A percentile compares a stretch with the other conserved stretches of the same genome.
Evolutionary conservation across 768 basidiomycete genomes (phyloP).

Genomic region (Lactarius indigo): DNA sequence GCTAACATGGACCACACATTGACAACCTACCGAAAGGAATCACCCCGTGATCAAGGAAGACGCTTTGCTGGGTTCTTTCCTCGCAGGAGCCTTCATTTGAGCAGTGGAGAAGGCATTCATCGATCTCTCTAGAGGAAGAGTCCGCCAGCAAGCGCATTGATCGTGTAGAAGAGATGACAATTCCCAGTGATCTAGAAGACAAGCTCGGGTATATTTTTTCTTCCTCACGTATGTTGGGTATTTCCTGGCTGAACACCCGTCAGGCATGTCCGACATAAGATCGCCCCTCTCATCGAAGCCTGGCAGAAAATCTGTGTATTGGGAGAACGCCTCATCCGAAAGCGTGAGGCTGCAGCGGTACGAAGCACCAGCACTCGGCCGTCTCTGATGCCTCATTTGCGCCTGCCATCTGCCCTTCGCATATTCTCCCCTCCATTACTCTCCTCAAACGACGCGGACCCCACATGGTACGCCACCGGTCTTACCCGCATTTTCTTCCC

Average conservation of each 20-base stretch:
- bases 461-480: slow-evolving; percentile 28
- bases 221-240: not conserved
- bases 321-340: slow-evolving; percentile 82
- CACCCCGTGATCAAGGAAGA: slow-evolving; percentile 92
- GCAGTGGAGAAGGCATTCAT: slow-evolving; percentile 76
- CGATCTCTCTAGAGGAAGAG: slow-evolving; percentile 84
- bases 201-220: slow-evolving; percentile 62
- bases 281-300: slow-evolving; percentile 78
- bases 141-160: slow-evolving; percentile 76
- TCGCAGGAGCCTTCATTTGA: slow-evolving; percentile 86
- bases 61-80: slow-evolving; percentile 73
- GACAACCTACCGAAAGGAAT: slow-evolving; percentile 47
- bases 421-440: slow-evolving; percentile 31
- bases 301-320: slow-evolving; percentile 90
- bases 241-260: not conserved
- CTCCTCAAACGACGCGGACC: slow-evolving; percentile 32
- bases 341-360: slow-evolving; percentile 91
- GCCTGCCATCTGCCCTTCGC: slow-evolving; percentile 46
- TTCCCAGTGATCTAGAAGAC: slow-evolving; percentile 89
- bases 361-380: slow-evolving; percentile 58
- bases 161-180: slow-evolving; percentile 82
- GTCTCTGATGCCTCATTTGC: slow-evolving; percentile 66
- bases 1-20: slow-evolving; percentile 7
- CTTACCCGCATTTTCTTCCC: slow-evolving; percentile 30
- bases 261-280: slow-evolving; percentile 71